phyloP scores from a whole-genome alignment of 164 flowering plant genomes.

The Taxillus chinensis region DNA sequence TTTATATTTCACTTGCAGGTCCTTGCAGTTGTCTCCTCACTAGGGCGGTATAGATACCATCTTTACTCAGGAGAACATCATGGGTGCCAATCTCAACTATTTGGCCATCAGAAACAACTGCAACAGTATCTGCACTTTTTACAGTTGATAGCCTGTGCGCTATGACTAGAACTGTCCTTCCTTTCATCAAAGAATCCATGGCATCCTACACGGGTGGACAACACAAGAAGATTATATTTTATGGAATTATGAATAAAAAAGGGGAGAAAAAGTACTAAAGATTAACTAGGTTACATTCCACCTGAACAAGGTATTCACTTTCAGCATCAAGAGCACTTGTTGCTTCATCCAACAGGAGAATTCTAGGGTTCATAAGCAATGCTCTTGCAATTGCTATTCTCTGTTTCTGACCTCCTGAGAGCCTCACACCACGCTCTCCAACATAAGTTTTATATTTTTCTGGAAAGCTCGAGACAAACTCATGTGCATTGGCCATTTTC shows the following conservation, averaged over 20 bases:
- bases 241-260: too few relatives aligned
- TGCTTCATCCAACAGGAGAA: constrained; percentile 91
- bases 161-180: constrained; percentile 93
- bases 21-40: constrained; percentile 85
- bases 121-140: constrained; percentile 80
- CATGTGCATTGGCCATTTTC: constrained; percentile 99
- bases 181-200: constrained; percentile 93
- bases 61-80: constrained; percentile 64
- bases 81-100: constrained; percentile 89
- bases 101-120: constrained; percentile 87
- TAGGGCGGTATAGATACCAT: constrained; percentile 83
- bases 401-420: constrained; percentile 95
- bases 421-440: constrained; percentile 91
- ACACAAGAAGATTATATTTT: too few relatives aligned
- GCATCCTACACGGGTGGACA: constrained; percentile 52
- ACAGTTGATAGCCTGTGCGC: constrained; percentile 98
- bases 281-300: constrained; percentile 7
- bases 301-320: constrained; percentile 95
- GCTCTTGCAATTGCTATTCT: constrained; percentile 97
- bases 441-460: constrained; percentile 80
- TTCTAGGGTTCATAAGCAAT: constrained; percentile 78
- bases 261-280: too few relatives aligned
- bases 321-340: constrained; percentile 99
- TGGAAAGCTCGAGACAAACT: constrained; percentile 75
- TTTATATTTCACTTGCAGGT: constrained; percentile 26